These are phyloP conservation scores for Nannochloropsis gaditana DNA, from an alignment of 108 stramenopile species.

Conservation along the genomic window DNA sequence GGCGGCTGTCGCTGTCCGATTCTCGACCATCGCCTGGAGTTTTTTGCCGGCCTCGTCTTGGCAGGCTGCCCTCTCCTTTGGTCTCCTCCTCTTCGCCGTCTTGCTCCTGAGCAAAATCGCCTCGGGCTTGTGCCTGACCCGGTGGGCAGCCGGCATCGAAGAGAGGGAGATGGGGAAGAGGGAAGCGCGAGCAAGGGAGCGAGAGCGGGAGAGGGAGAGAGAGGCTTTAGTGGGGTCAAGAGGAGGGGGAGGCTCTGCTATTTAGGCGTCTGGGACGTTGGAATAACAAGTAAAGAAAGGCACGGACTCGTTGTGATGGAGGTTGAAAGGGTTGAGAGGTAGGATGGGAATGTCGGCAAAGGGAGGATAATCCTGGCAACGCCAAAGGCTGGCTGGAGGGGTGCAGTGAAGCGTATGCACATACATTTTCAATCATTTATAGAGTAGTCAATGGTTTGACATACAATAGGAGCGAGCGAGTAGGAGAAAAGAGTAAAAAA, in stretches of 20 bases:
- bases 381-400: neutral
- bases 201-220: neutral
- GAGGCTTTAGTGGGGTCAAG: neutral
- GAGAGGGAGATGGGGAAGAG: neutral
- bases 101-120: neutral
- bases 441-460: neutral
- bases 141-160: neutral
- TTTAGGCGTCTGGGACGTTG: neutral
- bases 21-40: neutral
- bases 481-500: neutral
- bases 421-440: neutral
- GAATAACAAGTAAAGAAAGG: too few relatives aligned
- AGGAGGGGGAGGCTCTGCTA: neutral
- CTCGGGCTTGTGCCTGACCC: neutral
- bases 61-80: neutral
- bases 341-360: too few relatives aligned
- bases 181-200: neutral
- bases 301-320: too few relatives aligned
- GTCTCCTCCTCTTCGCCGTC: neutral
- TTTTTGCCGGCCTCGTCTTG: neutral
- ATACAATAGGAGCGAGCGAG: neutral
- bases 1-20: neutral
- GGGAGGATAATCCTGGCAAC: too few relatives aligned
- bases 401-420: neutral
- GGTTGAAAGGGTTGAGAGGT: too few relatives aligned